These are phyloP conservation scores for Penicillium odoratum DNA, from an alignment of 495 filamentous ascomycete species.

Conservation along the genomic window DNA sequence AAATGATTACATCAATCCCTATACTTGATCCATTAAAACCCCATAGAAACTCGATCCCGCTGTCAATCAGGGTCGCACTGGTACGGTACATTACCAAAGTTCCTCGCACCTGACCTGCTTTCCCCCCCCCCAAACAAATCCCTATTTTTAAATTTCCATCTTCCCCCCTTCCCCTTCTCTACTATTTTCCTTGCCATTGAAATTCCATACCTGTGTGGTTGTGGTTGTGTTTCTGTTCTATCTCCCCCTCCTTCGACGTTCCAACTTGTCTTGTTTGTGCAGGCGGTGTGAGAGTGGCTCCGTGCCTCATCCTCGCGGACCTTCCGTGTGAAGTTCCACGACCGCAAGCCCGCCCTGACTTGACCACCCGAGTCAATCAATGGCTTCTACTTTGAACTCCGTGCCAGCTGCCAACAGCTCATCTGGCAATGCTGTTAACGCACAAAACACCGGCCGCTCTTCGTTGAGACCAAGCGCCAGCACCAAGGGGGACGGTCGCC, in stretches of 20 bases:
- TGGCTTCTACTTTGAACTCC: conserved; percentile 54
- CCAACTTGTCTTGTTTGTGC: conserved; percentile 30
- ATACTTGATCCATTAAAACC: background rate
- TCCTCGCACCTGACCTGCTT: conserved; percentile 23
- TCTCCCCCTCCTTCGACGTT: conserved; percentile 6
- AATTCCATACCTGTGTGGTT: conserved; percentile 8
- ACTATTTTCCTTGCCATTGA: conserved; percentile 10
- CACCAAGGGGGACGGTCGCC: conserved; percentile 56
- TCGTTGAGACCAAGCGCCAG: conserved; percentile 53
- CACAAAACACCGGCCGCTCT: conserved; percentile 42
- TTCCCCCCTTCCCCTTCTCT: conserved; percentile 2
- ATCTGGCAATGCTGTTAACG: conserved; percentile 44
- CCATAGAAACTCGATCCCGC: conserved; percentile 3
- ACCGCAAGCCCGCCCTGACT: conserved; percentile 37
- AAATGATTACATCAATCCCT: conserved; percentile 2
- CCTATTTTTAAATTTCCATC: conserved; percentile 4
- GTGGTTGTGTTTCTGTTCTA: background rate
- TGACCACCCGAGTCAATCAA: conserved; percentile 39
- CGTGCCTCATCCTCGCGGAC: conserved; percentile 34
- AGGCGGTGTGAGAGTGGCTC: conserved; percentile 43
- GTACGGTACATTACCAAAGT: conserved; percentile 19
- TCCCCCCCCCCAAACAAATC: conserved; percentile 24
- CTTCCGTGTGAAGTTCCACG: conserved; percentile 44
- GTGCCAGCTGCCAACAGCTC: conserved; percentile 46
- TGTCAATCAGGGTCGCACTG: conserved; percentile 22